Evolutionary conservation across 495 filamentous ascomycete genomes (phyloP).

Genomic region (Penicillium samsonianum): DNA sequence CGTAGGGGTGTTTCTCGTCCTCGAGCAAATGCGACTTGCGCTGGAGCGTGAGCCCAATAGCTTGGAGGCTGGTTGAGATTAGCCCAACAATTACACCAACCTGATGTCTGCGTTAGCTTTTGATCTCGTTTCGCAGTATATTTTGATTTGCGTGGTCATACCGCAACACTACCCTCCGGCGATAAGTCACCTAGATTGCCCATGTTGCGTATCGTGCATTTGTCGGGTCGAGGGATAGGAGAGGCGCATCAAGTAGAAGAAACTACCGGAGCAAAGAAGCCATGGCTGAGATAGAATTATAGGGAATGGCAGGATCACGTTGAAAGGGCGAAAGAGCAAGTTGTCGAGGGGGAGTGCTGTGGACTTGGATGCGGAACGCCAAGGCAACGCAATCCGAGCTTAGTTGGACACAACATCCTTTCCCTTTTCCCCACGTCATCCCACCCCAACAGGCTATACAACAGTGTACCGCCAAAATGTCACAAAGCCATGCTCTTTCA

Average conservation of each 20-base stretch:
- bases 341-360: conserved; percentile 19
- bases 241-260: conserved; percentile 24
- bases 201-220: conserved; percentile 53
- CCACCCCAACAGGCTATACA: conserved; percentile 17
- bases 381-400: conserved; percentile 31
- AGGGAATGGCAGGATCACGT: conserved; percentile 9
- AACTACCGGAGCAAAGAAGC: conserved; percentile 25
- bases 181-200: conserved; percentile 80
- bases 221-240: conserved; percentile 22
- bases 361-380: conserved; percentile 29
- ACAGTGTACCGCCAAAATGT: conserved; percentile 64
- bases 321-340: conserved; percentile 6
- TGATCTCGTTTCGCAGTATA: background rate
- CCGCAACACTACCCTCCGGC: conserved; percentile 82
- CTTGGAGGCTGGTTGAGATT: conserved; percentile 89
- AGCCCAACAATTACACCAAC: conserved; percentile 92
- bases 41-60: conserved; percentile 94
- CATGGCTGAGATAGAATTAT: conserved; percentile 23
- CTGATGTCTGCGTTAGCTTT: conserved; percentile 44
- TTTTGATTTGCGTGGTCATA: conserved; percentile 43
- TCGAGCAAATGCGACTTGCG: conserved; percentile 98
- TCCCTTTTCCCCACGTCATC: conserved; percentile 30
- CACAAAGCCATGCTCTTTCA: conserved; percentile 87
- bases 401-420: conserved; percentile 28
- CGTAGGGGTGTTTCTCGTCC: conserved; percentile 83